These are phyloP conservation scores for Candida quercuum DNA, from an alignment of 805 yeast genomes.

Conservation along the genomic window DNA sequence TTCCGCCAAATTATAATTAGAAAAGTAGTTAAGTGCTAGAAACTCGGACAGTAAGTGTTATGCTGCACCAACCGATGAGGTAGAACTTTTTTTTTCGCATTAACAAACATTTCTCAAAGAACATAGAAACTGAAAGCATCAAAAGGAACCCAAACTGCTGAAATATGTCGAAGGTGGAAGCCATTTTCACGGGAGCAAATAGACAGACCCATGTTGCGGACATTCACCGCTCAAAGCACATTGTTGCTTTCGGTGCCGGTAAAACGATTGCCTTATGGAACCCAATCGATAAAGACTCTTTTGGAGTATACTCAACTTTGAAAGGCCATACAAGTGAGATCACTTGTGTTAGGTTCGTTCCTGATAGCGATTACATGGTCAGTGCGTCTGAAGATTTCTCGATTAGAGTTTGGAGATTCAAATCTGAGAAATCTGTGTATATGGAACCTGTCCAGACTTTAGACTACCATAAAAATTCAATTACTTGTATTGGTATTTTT, in stretches of 20 bases:
- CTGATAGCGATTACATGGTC: constrained; percentile 38
- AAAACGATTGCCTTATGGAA: constrained; percentile 62
- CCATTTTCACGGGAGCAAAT: constrained; percentile 70
- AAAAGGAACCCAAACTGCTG: no score
- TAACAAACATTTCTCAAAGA: no score
- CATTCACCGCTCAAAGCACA: constrained; percentile 29
- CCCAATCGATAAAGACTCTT: constrained; percentile 37
- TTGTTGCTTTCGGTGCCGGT: constrained; percentile 71
- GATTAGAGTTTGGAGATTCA: constrained; percentile 54
- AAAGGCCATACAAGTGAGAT: constrained; percentile 59
- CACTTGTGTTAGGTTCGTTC: constrained; percentile 60
- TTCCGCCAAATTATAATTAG: background rate
- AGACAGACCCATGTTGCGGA: constrained; percentile 58
- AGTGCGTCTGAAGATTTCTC: constrained; percentile 66
- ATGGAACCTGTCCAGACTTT: constrained; percentile 27
- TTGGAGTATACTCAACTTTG: constrained; percentile 50
- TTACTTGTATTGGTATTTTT: constrained; percentile 44
- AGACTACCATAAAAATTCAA: constrained; percentile 41
- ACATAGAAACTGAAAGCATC: no score
- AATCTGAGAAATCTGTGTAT: constrained; percentile 4
- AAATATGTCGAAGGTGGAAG: constrained; percentile 32
- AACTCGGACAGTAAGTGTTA: background rate
- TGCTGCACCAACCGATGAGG: constrained; percentile 6
- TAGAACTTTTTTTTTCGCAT: background rate
- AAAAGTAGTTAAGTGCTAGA: no score